Evolutionary conservation across 345 rosid genomes (phyloP).

Genomic region (Gossypium australe): DNA sequence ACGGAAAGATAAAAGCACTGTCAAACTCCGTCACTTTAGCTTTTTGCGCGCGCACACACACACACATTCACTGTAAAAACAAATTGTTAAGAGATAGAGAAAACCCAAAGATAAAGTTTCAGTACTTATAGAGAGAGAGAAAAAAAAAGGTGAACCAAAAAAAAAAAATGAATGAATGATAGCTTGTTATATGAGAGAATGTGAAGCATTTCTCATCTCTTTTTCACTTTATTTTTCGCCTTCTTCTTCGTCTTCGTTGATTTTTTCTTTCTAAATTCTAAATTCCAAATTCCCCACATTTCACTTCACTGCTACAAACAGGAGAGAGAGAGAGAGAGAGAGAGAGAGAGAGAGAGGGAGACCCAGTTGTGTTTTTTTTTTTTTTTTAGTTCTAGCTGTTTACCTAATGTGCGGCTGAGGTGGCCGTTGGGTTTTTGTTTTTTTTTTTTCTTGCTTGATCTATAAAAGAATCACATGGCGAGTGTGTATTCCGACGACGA

Average conservation of each 20-base stretch:
- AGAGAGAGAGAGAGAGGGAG: not conserved
- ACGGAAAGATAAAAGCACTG: conserved; percentile 22
- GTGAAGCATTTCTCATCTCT: not conserved
- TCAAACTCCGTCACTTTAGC: conserved; percentile 29
- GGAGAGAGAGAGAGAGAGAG: too few relatives aligned
- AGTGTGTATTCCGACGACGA: conserved; percentile 71
- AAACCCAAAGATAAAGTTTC: not conserved
- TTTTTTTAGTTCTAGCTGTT: not conserved
- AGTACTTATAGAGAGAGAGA: not conserved
- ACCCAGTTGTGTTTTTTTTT: not conserved
- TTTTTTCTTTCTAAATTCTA: not conserved
- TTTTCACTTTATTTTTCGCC: not conserved
- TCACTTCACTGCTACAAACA: not conserved
- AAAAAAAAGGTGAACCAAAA: not conserved
- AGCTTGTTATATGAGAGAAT: not conserved
- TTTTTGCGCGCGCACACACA: not conserved
- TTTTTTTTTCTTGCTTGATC: too few relatives aligned
- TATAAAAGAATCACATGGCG: conserved; percentile 28
- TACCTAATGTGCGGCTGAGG: conserved; percentile 16
- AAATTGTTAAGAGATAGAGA: not conserved
- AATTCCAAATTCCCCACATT: not conserved
- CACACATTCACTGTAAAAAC: not conserved
- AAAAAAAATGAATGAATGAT: not conserved
- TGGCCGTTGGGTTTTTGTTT: conserved; percentile 23
- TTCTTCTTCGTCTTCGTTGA: not conserved